Base-by-base conservation (phyloP, 2,329 filamentous ascomycete species). In the Aspergillus luchuensis region DNA sequence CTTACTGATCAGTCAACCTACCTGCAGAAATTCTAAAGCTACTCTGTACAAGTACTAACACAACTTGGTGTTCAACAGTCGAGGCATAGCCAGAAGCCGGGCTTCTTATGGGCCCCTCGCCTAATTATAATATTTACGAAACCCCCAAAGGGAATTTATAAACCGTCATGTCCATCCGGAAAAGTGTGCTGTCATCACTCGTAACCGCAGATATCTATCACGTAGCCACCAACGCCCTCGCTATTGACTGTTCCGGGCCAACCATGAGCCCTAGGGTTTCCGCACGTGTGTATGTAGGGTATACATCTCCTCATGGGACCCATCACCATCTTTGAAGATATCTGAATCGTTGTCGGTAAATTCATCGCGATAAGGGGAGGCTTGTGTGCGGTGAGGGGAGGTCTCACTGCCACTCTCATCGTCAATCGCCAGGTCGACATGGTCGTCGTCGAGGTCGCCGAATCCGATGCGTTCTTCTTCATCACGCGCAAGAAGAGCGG, bases 311-410 rank as follows among this genome's bases (percentile, higher is more conserved):
- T 69, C 67, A 33, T 76, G 73, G 13, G 73, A 67, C 7, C 72
- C 76, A 63, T 79, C 79, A 25, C 76, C 76, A 62, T 75, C 75
- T 36, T 72, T 69, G 64, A 81, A 80, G 47, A 79, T 73, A 67
- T 82, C 79, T 56, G 82, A 82, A 60, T 84, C 78, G 67, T 82
- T 81, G 67, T 82, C 82, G 19, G 79, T 81, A 63, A 83, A 84
- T 30, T 84, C 81, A 57, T 84, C 81, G 61, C 81, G 79, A 80
- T 87, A 78, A 77, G 81, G 68, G 79, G 58, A 61, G 23, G 56
- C 55, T 53, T 67, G 69, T 57, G 64, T 67, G 60, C 63, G 65
- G 41, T 63, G 63, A 11, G 64, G 61, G 8, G 70, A 68, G 58
- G 64, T 68, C 43, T 71, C 72, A 52, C 68, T 68, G 39, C 73